A percentile compares a stretch with the other conserved stretches of the same genome.
phyloP scores from a whole-genome alignment of 1,139 yeast species.

The Geotrichum phurueaensis region DNA sequence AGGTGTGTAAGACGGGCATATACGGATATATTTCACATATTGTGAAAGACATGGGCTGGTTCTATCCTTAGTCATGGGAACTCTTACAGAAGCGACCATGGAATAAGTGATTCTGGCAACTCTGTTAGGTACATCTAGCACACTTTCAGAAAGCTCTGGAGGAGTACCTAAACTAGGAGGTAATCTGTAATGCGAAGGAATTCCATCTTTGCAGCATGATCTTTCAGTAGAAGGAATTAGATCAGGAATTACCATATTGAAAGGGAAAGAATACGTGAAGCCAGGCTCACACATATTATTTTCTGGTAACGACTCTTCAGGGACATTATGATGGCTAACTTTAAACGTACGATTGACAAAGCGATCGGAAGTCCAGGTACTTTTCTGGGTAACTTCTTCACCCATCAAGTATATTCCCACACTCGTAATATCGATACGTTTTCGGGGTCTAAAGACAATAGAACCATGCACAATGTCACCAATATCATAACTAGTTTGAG shows the following conservation, averaged over 20 bases:
- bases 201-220: conserved; percentile 9
- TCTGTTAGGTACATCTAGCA: conserved; percentile 7
- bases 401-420: conserved; percentile 1
- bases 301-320: conserved; percentile 1
- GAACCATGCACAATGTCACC: conserved; percentile 15
- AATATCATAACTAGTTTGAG: conserved; percentile 6
- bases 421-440: not conserved
- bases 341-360: conserved; percentile 1
- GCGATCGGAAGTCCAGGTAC: conserved; percentile 9
- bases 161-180: conserved; percentile 15
- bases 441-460: conserved; percentile 8
- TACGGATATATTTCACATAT: conserved; percentile 6
- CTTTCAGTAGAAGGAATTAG: conserved; percentile 6
- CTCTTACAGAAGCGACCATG: conserved; percentile 3
- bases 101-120: conserved; percentile 11
- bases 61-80: not conserved
- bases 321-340: conserved; percentile 2
- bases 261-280: conserved; percentile 8
- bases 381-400: conserved; percentile 6
- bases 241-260: conserved; percentile 12
- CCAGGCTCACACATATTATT: conserved; percentile 1
- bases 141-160: conserved; percentile 6
- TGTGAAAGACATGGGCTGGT: not conserved
- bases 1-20: conserved; percentile 10
- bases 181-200: conserved; percentile 12